phyloP scores from a whole-genome alignment of 805 yeast species.

The Debaryomyces prosopidis region DNA sequence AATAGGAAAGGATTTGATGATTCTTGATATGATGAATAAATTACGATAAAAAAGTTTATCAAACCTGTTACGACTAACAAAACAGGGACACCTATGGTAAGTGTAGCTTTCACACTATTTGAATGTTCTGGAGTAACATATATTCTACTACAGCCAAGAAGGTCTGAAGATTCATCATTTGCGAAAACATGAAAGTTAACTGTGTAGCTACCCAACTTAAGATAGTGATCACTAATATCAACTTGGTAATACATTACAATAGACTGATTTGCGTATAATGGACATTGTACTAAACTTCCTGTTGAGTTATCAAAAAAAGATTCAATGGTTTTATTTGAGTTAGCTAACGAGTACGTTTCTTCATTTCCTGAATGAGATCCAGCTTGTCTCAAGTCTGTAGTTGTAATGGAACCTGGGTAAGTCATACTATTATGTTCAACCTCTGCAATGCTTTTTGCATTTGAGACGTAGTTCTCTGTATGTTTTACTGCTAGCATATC shows the following conservation, averaged over 20 bases:
- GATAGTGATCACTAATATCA: conserved; percentile 37
- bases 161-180: conserved; percentile 32
- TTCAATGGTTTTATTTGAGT: conserved; percentile 17
- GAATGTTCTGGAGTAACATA: conserved; percentile 50
- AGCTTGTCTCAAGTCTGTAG: not conserved
- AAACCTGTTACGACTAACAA: conserved; percentile 42
- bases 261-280: conserved; percentile 38
- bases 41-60: conserved; percentile 41
- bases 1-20: conserved; percentile 52
- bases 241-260: conserved; percentile 39
- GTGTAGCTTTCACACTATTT: conserved; percentile 27
- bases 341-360: not conserved
- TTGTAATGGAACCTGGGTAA: not conserved
- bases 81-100: conserved; percentile 38
- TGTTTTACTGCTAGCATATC: conserved; percentile 39
- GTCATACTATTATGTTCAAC: not conserved
- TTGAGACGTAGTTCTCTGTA: conserved; percentile 21
- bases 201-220: conserved; percentile 47
- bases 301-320: conserved; percentile 24
- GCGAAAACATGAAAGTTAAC: conserved; percentile 42
- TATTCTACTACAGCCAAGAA: conserved; percentile 49
- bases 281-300: conserved; percentile 31
- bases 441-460: conserved; percentile 24
- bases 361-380: not conserved
- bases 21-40: conserved; percentile 59